phyloP scores from a whole-genome alignment of 176 grass and related monocot genomes.

The Oryza glaberrima region DNA sequence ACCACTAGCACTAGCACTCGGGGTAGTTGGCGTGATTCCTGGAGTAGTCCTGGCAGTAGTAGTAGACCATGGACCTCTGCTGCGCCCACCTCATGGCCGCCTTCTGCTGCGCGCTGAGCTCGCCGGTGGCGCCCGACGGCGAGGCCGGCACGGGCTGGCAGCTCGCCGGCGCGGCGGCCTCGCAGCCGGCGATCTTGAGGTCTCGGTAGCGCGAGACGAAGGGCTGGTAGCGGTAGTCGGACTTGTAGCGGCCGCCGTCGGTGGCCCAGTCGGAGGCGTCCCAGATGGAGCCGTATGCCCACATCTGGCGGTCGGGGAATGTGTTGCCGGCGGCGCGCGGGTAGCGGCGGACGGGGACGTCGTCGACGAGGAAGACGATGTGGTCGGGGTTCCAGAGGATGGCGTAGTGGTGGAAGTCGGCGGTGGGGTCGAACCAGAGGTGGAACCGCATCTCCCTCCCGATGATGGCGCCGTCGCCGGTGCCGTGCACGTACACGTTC shows the following conservation, averaged over 20 bases:
- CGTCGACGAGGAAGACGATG: constrained; percentile 90
- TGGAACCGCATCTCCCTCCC: constrained; percentile 86
- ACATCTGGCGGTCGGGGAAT: constrained; percentile 63
- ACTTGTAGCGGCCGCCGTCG: constrained; percentile 61
- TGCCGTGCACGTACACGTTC: constrained; percentile 87
- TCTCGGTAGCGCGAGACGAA: constrained; percentile 49
- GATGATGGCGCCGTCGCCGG: constrained; percentile 64
- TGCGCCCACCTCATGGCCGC: constrained; percentile 76
- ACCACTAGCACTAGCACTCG: constrained; percentile 52
- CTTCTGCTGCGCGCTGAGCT: constrained; percentile 57
- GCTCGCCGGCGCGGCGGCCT: constrained; percentile 2
- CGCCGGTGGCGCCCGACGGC: not conserved
- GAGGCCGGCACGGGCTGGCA: constrained; percentile 59
- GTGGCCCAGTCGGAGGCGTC: constrained; percentile 91
- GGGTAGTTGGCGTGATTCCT: constrained; percentile 69
- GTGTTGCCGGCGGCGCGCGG: constrained; percentile 1
- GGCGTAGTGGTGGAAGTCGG: constrained; percentile 75
- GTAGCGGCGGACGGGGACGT: constrained; percentile 67
- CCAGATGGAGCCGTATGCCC: constrained; percentile 84
- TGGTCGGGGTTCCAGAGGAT: constrained; percentile 84
- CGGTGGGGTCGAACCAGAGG: constrained; percentile 83
- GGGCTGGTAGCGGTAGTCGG: constrained; percentile 79
- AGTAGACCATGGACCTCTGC: constrained; percentile 66
- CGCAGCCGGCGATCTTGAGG: constrained; percentile 63
- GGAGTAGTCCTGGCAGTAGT: constrained; percentile 69